Conservation (phyloP, 306 rosid genomes). For the Quercus engelmannii region DNA sequence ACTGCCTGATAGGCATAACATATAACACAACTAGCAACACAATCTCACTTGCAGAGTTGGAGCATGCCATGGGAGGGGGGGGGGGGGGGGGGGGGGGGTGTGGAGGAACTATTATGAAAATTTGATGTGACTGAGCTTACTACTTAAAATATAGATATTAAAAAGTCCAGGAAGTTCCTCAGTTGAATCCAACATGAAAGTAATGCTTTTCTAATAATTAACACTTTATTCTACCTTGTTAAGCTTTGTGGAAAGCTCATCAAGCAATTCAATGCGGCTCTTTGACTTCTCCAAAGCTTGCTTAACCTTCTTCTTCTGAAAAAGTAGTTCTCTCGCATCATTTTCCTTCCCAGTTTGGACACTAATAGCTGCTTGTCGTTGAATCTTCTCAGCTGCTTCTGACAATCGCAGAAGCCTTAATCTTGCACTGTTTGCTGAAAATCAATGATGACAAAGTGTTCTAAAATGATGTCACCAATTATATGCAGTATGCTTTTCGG, state of each 20-base stretch:
- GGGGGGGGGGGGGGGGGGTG: no score
- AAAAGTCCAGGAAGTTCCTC: background rate
- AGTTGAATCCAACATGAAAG: background rate
- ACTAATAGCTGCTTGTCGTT: conserved; percentile 69
- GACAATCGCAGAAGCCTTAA: conserved; percentile 77
- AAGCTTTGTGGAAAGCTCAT: conserved; percentile 66
- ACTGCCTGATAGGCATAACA: background rate
- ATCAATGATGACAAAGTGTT: conserved; percentile 22
- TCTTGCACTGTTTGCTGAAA: conserved; percentile 78
- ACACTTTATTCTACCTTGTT: conserved; percentile 52
- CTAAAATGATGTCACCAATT: conserved; percentile 2
- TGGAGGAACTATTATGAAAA: background rate
- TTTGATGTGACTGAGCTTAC: background rate
- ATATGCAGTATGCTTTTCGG: background rate
- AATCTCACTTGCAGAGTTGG: background rate
- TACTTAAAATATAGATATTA: background rate
- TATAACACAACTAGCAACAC: background rate
- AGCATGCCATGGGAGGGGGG: no score
- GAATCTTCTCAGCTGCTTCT: conserved; percentile 92
- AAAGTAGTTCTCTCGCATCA: conserved; percentile 72
- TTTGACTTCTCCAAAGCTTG: conserved; percentile 85
- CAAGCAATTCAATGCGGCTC: conserved; percentile 75
- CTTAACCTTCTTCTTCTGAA: conserved; percentile 88
- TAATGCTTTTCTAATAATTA: background rate
- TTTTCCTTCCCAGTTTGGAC: conserved; percentile 70